Base-by-base conservation (phyloP, 129 eudicot species). In the Centrapalus pauciflorus region DNA sequence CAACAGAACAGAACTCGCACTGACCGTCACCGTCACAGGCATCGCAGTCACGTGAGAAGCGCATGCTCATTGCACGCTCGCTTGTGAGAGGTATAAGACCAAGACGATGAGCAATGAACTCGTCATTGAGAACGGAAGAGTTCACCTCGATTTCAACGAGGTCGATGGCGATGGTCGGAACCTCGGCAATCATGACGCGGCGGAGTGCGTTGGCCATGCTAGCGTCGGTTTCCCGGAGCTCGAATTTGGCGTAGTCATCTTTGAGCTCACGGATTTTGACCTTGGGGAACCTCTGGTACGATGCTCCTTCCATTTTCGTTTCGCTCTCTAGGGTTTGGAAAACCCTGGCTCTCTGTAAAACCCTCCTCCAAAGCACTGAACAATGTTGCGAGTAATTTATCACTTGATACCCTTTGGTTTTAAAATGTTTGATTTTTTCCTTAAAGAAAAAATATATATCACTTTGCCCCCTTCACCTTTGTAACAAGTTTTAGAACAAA, bases 21-120 rank as follows among this genome's bases (percentile, higher is more conserved):
- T 94, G 96, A 0, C 99, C 99, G 38, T 94, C 99, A 1, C 99
- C 99, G 24, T 94, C 99, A 60, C 97, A 94, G 11, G 95, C 95
- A 57, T 94, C 97, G 40, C 99, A 89, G 74, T 94, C 99, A 30
- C 99, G 95, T 0, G 99, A 94, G 76, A 94, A 94, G 3, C 99
- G 85, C 99, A 94, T 94, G 60, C 86, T 72, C 99, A 94, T 89
- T 13, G 99, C 97, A 0, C 96, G 92, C 10, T 94, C 97, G 29
- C 95, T 89, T 5, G 91, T 86, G 11, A 94, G 84, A 0, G 99
- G 99, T 5, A 94, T 78, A 9, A 89, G 89, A 0, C 99, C 99
- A 4, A 94, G 87, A 3, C 99, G 87, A 46, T 94, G 99, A 0
- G 99, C 95, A 4, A 94, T 82, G 72, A 94, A 94, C 84, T 94